Base-by-base conservation (phyloP, 495 filamentous ascomycete species). In the Lasiosphaeriaceae sp. region DNA sequence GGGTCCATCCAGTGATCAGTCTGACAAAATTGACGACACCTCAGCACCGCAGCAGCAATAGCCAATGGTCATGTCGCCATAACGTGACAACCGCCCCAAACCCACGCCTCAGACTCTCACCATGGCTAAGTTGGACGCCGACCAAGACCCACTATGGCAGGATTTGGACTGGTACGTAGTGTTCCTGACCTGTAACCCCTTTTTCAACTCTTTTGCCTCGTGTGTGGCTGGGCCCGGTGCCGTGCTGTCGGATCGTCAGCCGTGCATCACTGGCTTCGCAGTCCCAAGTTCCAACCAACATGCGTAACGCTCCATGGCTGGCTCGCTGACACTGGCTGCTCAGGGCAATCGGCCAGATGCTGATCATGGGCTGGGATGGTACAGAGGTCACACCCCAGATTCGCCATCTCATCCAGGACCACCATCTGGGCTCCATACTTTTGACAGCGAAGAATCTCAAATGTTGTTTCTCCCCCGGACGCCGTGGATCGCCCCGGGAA, bases 341-440 rank as follows among this genome's bases (percentile, higher is more conserved):
- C 70, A 82, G 77, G 76, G 78, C 81, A 52, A 89, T 92, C 80
- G 91, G 91, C 54, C 90, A 96, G 79, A 84, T 95, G 72, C 86
- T 96, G 74, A 93, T 95, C 81, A 93, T 95, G 90, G 91, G 90
- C 69, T 96, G 92, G 77, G 90, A 96, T 79, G 90, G 90, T 55
- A 92, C 90, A 46, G 82, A 88, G 62, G 86, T 95, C 55, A 94
- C 87, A 23, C 86, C 87, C 47, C 88, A 92, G 72, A 94, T 96
- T 62, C 85, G 85, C 62, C 83, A 83, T 37, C 82, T 96, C 58
- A 95, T 96, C 62, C 84, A 90, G 66, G 80, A 93, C 58, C 88
- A 95, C 63, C 87, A 96, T 62, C 66, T 96, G 11, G 91, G 82
- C 48, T 80, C 81, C 34, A 72, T 96, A 58, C 76, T 96, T 45